Percentiles rank a stretch among this genome's conserved stretches.
These are phyloP conservation scores for Clitopilus hobsonii DNA, from an alignment of 768 basidiomycete species.

Conservation along the genomic window DNA sequence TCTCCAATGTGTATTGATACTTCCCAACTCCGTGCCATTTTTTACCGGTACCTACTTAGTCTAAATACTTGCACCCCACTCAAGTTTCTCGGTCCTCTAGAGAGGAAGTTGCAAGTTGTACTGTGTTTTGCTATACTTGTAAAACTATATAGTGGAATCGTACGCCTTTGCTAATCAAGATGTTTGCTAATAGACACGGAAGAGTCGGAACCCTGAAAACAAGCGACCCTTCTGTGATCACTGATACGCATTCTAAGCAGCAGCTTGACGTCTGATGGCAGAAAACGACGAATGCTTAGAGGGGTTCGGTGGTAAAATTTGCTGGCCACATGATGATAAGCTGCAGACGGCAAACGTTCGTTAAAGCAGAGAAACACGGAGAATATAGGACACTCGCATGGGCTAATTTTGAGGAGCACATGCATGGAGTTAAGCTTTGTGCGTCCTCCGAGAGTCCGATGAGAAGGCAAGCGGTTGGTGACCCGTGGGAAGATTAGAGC, in stretches of 20 bases:
- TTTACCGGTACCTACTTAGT: not conserved
- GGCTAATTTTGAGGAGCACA: not conserved
- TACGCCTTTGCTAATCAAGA: constrained; percentile 8
- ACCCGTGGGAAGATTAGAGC: constrained; percentile 30
- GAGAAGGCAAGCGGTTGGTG: constrained; percentile 18
- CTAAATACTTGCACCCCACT: not conserved
- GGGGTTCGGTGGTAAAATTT: not conserved
- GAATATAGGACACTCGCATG: not conserved
- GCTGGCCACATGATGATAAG: not conserved
- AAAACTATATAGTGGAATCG: constrained; percentile 11
- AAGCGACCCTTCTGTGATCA: constrained; percentile 4
- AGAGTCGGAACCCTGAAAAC: constrained; percentile 1
- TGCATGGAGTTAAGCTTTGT: constrained; percentile 16
- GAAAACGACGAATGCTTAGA: not conserved
- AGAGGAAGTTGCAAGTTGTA: not conserved
- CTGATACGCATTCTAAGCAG: not conserved
- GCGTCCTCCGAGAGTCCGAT: constrained; percentile 19
- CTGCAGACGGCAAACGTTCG: not conserved
- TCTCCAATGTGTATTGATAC: not conserved
- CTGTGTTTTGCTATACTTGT: constrained; percentile 10
- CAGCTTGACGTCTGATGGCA: not conserved
- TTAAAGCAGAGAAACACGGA: not conserved
- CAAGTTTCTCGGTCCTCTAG: not conserved
- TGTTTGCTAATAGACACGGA: not conserved
- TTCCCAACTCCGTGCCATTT: constrained; percentile 5